These are phyloP conservation scores for Penicillium daleae DNA, from an alignment of 495 filamentous ascomycete genomes.

Conservation along the genomic window DNA sequence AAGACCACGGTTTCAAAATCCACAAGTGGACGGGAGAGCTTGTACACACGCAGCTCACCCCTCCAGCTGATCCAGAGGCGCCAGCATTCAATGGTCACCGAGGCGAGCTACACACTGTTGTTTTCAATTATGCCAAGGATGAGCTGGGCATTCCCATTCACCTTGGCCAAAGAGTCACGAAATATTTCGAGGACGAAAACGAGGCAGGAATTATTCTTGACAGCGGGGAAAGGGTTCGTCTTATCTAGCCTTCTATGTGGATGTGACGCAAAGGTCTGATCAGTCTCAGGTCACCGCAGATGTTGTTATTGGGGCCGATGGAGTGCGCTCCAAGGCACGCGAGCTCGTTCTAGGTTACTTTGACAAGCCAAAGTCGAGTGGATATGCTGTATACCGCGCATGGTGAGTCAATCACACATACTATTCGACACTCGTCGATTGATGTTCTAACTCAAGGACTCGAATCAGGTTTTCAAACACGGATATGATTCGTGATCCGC, in stretches of 20 bases:
- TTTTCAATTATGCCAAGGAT: slow-evolving; percentile 58
- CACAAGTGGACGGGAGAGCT: slow-evolving; percentile 64
- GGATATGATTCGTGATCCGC: slow-evolving; percentile 63
- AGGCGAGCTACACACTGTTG: slow-evolving; percentile 60
- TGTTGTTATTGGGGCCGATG: slow-evolving; percentile 56
- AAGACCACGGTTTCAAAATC: slow-evolving; percentile 55
- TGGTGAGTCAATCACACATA: slow-evolving; percentile 33
- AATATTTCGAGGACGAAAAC: slow-evolving; percentile 60
- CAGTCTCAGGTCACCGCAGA: slow-evolving; percentile 29
- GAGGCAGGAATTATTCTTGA: slow-evolving; percentile 59
- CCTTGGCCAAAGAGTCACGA: slow-evolving; percentile 52
- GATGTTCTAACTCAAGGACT: background rate
- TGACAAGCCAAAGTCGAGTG: slow-evolving; percentile 61
- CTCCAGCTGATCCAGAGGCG: slow-evolving; percentile 47
- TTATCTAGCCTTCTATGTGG: background rate
- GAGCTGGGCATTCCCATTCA: slow-evolving; percentile 60
- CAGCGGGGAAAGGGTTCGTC: slow-evolving; percentile 46
- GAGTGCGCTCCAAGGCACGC: slow-evolving; percentile 61
- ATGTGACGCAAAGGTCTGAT: background rate
- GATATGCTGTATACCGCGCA: slow-evolving; percentile 63
- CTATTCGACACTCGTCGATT: background rate
- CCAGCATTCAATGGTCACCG: slow-evolving; percentile 65
- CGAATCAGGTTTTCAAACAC: slow-evolving; percentile 59
- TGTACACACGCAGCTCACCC: slow-evolving; percentile 56
- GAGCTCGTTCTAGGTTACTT: slow-evolving; percentile 62